Conservation (phyloP, 2,329 filamentous ascomycete species). For the Sarocladiaceae sp. region DNA sequence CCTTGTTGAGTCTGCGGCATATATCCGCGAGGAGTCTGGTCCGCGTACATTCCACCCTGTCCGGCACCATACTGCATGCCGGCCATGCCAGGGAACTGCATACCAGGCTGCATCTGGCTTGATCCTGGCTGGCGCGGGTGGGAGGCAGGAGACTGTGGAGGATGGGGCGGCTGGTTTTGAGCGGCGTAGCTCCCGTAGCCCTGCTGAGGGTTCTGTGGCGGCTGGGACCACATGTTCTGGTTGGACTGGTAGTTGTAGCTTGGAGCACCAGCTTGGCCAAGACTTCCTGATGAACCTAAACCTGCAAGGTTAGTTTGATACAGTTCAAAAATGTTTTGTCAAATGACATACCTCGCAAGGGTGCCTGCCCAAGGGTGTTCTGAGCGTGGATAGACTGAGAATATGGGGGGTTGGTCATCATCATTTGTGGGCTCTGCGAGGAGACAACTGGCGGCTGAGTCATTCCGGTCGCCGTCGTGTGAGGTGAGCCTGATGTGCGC, state of each 20-base stretch:
- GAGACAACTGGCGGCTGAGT: slow-evolving; percentile 52
- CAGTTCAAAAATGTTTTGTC: slow-evolving; percentile 44
- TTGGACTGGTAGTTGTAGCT: slow-evolving; percentile 58
- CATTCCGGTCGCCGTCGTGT: slow-evolving; percentile 46
- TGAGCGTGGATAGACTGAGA: slow-evolving; percentile 66
- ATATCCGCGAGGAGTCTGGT: slow-evolving; percentile 60
- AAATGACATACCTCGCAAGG: slow-evolving; percentile 59
- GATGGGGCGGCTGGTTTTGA: slow-evolving; percentile 44
- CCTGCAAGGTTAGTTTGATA: slow-evolving; percentile 55
- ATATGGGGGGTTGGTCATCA: slow-evolving; percentile 61
- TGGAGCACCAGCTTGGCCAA: slow-evolving; percentile 42
- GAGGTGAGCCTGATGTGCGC: slow-evolving; percentile 52
- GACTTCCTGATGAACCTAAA: slow-evolving; percentile 44
- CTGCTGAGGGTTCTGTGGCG: slow-evolving; percentile 56
- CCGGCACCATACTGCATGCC: slow-evolving; percentile 51
- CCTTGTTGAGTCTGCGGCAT: slow-evolving; percentile 56
- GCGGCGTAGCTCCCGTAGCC: slow-evolving; percentile 48
- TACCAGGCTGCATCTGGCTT: slow-evolving; percentile 49
- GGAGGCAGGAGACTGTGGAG: slow-evolving; percentile 50
- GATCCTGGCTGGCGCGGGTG: slow-evolving; percentile 53
- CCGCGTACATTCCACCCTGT: slow-evolving; percentile 51
- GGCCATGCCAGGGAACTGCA: slow-evolving; percentile 60
- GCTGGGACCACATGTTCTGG: slow-evolving; percentile 59
- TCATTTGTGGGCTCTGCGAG: slow-evolving; percentile 59
- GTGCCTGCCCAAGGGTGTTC: slow-evolving; percentile 65